Evolutionary conservation across 805 yeast species (phyloP), one percentile per base, ranked within the genome.

Genomic region (Hanseniaspora mollemarum): DNA sequence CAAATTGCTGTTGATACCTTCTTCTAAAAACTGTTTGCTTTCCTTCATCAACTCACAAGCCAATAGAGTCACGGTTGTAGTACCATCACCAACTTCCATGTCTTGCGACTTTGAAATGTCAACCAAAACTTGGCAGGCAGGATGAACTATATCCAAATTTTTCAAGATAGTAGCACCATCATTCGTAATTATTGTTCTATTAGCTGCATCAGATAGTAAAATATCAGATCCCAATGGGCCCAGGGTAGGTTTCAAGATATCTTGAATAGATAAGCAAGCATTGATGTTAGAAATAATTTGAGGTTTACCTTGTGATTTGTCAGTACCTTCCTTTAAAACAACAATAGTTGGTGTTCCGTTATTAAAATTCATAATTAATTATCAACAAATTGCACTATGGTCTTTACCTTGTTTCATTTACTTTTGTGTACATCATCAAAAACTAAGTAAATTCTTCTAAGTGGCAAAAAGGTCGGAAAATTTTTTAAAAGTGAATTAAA

Each of bases 211-310:
- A 37, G 90, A 96, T 60, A 92, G 80, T 63, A 92, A 72, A 56
- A 90, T 88, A 68, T 92, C 99, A 31, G 95, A 85, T 24, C 99
- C 99, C 59, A 92, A 75, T 43, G 99, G 99, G 4, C 99, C 99
- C 57, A 92, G 73, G 0, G 99, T 92, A 48, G 97, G 87, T 59
- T 83, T 82, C 61, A 92, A 73, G 28, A 96, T 87, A 59, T 92
- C 98, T 71, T 92, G 97, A 56, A 92, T 86, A 28, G 98, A 97
- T 55, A 90, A 67, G 69, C 98, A 92, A 2, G 98, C 97, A 71
- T 90, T 90, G 65, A 92, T 92, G 62, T 92, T 92, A 56, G 90
- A 83, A 60, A 92, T 80, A 58, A 87, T 84, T 72, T 92, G 98
- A 22, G 97, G 97, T 57, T 81, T 78, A 33, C 99, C 99, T 67